Conservation (phyloP, 2,329 filamentous ascomycete genomes). For the Fusarium neocosmosporiellum region DNA sequence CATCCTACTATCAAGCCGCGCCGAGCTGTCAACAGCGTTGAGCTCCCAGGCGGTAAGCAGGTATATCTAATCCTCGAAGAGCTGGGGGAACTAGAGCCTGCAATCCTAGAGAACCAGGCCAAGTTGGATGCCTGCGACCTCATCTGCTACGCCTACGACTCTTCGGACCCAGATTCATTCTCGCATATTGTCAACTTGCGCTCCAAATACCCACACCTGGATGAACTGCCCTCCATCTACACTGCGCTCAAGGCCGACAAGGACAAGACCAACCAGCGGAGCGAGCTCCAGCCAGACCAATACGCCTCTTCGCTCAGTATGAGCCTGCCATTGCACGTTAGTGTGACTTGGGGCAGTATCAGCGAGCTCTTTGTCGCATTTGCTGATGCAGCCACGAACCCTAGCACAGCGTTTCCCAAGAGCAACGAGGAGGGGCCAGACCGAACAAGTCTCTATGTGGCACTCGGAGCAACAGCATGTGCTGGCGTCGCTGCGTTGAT, state of each 20-base stretch:
- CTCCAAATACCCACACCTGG: slow-evolving; percentile 81
- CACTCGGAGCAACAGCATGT: slow-evolving; percentile 77
- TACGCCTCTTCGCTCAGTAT: slow-evolving; percentile 89
- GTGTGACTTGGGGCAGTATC: slow-evolving; percentile 93
- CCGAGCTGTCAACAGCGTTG: slow-evolving; percentile 94
- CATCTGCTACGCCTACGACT: slow-evolving; percentile 96
- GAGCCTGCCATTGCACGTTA: slow-evolving; percentile 92
- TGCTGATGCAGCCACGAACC: slow-evolving; percentile 91
- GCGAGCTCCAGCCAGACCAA: slow-evolving; percentile 89
- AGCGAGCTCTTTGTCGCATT: slow-evolving; percentile 92
- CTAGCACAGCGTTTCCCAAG: slow-evolving; percentile 88
- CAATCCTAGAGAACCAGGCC: slow-evolving; percentile 89
- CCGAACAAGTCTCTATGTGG: slow-evolving; percentile 86
- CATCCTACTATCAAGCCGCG: slow-evolving; percentile 95
- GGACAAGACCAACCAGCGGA: slow-evolving; percentile 96
- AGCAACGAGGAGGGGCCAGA: slow-evolving; percentile 88
- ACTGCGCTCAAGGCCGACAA: slow-evolving; percentile 94
- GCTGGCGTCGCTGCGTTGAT: slow-evolving; percentile 72
- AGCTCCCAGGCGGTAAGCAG: slow-evolving; percentile 94
- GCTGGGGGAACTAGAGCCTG: slow-evolving; percentile 93
- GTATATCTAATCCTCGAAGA: slow-evolving; percentile 97
- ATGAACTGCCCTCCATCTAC: slow-evolving; percentile 91
- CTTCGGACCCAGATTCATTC: slow-evolving; percentile 95
- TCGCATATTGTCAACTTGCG: slow-evolving; percentile 88
- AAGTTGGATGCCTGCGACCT: slow-evolving; percentile 95